A percentile compares a stretch with the other conserved stretches of the same genome.
phyloP scores from a whole-genome alignment of 306 rosid species.

The Malus sieversii region DNA sequence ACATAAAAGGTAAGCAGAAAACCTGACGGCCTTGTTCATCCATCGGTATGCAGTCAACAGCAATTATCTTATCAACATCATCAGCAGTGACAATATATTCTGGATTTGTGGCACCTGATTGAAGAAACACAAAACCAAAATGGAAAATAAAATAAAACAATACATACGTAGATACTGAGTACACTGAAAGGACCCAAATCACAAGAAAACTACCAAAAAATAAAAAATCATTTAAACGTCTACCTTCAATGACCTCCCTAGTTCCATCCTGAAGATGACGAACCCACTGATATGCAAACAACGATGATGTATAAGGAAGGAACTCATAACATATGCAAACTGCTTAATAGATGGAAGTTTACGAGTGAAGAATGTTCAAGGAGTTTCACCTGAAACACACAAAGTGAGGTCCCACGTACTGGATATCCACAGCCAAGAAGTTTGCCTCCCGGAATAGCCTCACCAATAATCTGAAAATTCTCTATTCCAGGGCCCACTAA shows the following conservation, averaged over 20 bases:
- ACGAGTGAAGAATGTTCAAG: conserved; percentile 6
- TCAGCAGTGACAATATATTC: conserved; percentile 89
- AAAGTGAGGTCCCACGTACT: conserved; percentile 79
- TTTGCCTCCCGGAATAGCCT: conserved; percentile 70
- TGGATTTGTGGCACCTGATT: conserved; percentile 94
- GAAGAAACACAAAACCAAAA: background rate
- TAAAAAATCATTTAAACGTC: conserved; percentile 13
- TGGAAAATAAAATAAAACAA: background rate
- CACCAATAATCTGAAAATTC: conserved; percentile 84
- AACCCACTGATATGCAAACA: conserved; percentile 70
- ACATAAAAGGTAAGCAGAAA: conserved; percentile 18
- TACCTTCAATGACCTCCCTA: conserved; percentile 90
- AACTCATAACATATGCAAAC: background rate
- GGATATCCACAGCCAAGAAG: conserved; percentile 97
- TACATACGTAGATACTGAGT: background rate
- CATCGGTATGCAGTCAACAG: conserved; percentile 98
- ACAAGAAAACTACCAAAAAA: background rate
- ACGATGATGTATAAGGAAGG: conserved; percentile 13
- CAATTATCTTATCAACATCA: conserved; percentile 84
- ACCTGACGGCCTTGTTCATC: conserved; percentile 94
- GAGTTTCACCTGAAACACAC: conserved; percentile 88
- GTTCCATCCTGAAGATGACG: conserved; percentile 97
- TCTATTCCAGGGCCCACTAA: conserved; percentile 81
- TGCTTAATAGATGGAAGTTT: conserved; percentile 6
- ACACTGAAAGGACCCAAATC: background rate